A percentile compares a stretch with the other conserved stretches of the same genome.
Evolutionary conservation across 345 rosid genomes (phyloP).

Genomic region (Boechera divaricarpa): DNA sequence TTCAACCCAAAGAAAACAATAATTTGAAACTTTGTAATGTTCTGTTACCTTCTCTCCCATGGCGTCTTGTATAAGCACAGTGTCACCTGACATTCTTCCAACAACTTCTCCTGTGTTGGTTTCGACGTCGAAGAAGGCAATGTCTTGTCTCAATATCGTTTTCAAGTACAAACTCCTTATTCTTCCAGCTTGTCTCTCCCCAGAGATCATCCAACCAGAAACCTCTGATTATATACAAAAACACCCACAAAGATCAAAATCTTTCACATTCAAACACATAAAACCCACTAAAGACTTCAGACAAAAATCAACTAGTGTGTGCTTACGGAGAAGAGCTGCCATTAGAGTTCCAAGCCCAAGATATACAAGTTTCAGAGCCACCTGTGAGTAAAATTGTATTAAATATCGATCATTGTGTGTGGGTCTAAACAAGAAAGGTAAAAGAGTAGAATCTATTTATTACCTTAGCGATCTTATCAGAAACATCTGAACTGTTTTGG

Average conservation of each 20-base stretch:
- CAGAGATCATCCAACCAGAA: conserved; percentile 80
- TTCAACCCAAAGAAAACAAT: background rate
- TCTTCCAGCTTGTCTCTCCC: conserved; percentile 68
- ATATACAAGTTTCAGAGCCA: conserved; percentile 64
- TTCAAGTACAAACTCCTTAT: conserved; percentile 62
- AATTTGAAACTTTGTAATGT: background rate
- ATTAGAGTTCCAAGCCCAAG: conserved; percentile 60
- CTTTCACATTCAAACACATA: background rate
- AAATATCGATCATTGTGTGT: conserved; percentile 12
- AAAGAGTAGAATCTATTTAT: background rate
- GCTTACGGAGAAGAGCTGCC: conserved; percentile 75
- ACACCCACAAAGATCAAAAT: background rate
- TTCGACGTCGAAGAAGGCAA: conserved; percentile 71
- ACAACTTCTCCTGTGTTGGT: conserved; percentile 73
- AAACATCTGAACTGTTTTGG: conserved; percentile 46
- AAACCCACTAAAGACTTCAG: background rate
- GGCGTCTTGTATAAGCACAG: conserved; percentile 77
- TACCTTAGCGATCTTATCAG: conserved; percentile 56
- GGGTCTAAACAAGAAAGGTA: background rate
- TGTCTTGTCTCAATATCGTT: conserved; percentile 72
- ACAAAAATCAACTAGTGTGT: background rate
- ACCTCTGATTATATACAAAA: conserved; percentile 55
- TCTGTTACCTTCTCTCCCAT: conserved; percentile 71
- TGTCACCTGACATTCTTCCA: conserved; percentile 73
- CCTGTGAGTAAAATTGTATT: conserved; percentile 39